A percentile compares a stretch with the other conserved stretches of the same genome.
Conservation (phyloP, 225 moss, liverwort and hornwort genomes). For the Pseudoscleropodium purum region DNA sequence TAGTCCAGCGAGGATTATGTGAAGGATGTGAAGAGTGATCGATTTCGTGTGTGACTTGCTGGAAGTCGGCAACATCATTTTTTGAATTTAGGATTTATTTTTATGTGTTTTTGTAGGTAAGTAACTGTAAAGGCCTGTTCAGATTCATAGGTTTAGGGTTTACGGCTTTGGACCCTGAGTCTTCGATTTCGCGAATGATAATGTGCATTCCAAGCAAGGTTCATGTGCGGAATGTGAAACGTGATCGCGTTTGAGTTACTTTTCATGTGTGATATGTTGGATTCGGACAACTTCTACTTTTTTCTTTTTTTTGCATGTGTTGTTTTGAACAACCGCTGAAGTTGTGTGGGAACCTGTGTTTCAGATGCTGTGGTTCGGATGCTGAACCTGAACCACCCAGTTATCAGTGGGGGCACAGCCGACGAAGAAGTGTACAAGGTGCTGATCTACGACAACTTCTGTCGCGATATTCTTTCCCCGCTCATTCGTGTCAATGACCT, state of each 20-base stretch:
- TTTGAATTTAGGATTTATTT: neutral
- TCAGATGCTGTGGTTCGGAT: slow-evolving; percentile 98
- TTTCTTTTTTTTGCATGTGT: neutral
- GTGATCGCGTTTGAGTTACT: neutral
- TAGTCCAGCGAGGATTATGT: neutral
- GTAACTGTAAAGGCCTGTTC: neutral
- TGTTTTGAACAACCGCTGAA: neutral
- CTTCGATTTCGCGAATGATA: neutral
- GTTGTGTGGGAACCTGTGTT: neutral
- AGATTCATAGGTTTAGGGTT: slow-evolving; percentile 29
- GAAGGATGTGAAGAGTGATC: neutral
- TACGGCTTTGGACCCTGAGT: neutral
- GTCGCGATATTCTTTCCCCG: slow-evolving; percentile 86
- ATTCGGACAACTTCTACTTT: neutral
- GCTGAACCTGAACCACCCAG: slow-evolving; percentile 96
- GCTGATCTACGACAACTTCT: slow-evolving; percentile 77
- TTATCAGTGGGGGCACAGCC: slow-evolving; percentile 79
- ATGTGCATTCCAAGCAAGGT: neutral
- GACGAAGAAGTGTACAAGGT: slow-evolving; percentile 99
- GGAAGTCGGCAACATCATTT: neutral
- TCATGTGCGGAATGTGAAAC: neutral
- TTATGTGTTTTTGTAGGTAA: neutral
- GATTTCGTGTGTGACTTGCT: neutral
- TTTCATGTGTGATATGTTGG: neutral
- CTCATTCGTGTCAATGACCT: slow-evolving; percentile 84